Base-by-base conservation (phyloP, 2,329 filamentous ascomycete species). In the Aspergillus sp. region DNA sequence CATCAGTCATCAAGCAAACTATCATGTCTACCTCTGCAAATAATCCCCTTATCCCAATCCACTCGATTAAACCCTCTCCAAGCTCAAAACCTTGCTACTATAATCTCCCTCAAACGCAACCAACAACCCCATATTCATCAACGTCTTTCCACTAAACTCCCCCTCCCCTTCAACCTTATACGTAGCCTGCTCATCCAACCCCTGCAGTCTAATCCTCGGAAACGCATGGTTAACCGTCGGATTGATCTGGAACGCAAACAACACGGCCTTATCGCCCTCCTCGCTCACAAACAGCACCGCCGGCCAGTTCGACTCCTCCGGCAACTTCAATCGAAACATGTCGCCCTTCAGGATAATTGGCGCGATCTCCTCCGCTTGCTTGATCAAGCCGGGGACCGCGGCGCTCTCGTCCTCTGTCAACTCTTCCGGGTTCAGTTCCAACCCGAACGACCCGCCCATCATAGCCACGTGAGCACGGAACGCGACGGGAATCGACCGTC, bases 361-460 rank as follows among this genome's bases (percentile, higher is more conserved):
- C 59, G 86, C 87, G 52, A 88, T 77, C 54, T 77, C 78, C 59
- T 85, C 82, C 2, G 85, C 82, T 6, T 83, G 75, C 0, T 72
- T 75, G 59, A 89, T 82, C 1, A 89, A 75, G 0, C 67, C 77
- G 0, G 86, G 86, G 0, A 89, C 78, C 31, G 78, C 76, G 0
- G 74, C 78, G 51, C 75, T 77, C n/a, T 89, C 86, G 12, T 81
- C 80, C 0, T 76, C 76, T 0, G 73, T 72, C 6, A 87, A 79
- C 7, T 82, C 77, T 0, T 73, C 74, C 0, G 86, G 87, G 66
- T 88, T 80, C 7, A 89, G 79, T 68, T 89, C 86, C 11, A 89
- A 80, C 0, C 87, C 87, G 64, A 89, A 89, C 0, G 84, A 87
- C 2, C 86, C 86, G 57, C 87, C 87, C 86, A 88, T 88, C 77